Conservation (phyloP, 202 grass and related monocot species). For the Digitaria exilis region DNA sequence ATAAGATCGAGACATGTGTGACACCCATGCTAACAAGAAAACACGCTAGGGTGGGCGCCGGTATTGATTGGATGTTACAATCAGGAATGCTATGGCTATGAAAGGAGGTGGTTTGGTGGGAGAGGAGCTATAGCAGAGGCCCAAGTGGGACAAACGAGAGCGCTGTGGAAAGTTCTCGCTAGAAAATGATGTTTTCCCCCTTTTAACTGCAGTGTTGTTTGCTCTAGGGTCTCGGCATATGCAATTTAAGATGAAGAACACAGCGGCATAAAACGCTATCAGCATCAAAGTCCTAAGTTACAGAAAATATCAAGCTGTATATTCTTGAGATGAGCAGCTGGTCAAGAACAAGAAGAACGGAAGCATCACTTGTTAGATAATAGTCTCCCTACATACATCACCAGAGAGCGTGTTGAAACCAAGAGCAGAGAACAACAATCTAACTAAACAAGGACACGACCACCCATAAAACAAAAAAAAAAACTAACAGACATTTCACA, state of each 20-base stretch:
- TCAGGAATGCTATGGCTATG: slow-evolving; percentile 15
- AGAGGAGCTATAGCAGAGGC: neutral
- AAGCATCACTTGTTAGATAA: neutral
- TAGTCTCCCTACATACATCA: neutral
- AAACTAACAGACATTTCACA: neutral
- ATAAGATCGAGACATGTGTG: slow-evolving; percentile 33
- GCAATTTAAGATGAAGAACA: neutral
- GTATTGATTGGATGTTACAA: slow-evolving; percentile 46
- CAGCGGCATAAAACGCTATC: neutral
- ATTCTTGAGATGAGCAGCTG: neutral
- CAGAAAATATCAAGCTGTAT: neutral
- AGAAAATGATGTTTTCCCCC: neutral
- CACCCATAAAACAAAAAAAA: neutral
- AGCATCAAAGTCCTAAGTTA: neutral
- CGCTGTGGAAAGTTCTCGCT: neutral
- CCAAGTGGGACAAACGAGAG: neutral
- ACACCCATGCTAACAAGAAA: slow-evolving; percentile 21
- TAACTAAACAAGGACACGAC: slow-evolving; percentile 7
- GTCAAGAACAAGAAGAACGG: slow-evolving; percentile 10
- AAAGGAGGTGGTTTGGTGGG: neutral
- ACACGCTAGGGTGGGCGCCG: neutral
- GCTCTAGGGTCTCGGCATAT: neutral
- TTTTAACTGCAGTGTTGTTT: slow-evolving; percentile 31
- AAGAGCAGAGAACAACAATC: neutral
- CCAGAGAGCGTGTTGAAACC: slow-evolving; percentile 4